Evolutionary conservation across 2,329 filamentous ascomycete genomes (phyloP).

Genomic region (Fusarium sp.): DNA sequence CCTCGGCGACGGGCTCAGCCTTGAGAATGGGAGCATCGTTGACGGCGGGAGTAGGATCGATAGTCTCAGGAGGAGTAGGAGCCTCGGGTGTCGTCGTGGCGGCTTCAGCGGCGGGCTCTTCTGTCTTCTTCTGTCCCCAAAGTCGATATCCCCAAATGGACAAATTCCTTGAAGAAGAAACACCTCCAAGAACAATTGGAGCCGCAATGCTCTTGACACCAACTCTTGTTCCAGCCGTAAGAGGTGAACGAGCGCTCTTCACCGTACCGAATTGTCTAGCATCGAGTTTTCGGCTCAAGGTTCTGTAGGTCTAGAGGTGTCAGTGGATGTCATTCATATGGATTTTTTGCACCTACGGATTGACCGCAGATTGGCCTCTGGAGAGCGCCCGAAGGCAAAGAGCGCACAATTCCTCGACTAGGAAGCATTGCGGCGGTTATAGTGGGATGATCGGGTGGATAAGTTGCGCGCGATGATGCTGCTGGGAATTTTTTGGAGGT

Average conservation of each 20-base stretch:
- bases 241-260: constrained; percentile 38
- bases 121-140: constrained; percentile 47
- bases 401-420: constrained; percentile 58
- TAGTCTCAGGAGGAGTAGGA: constrained; percentile 31
- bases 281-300: constrained; percentile 49
- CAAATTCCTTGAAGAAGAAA: constrained; percentile 48
- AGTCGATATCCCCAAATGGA: constrained; percentile 51
- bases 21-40: constrained; percentile 37
- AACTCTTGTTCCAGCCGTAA: constrained; percentile 42
- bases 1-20: constrained; percentile 32
- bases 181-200: constrained; percentile 49
- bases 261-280: constrained; percentile 54
- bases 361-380: constrained; percentile 49
- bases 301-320: constrained; percentile 42
- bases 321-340: constrained; percentile 3
- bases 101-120: constrained; percentile 37
- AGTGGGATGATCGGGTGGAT: constrained; percentile 28
- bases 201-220: constrained; percentile 39
- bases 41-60: constrained; percentile 17
- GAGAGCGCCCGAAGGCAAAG: constrained; percentile 51
- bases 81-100: constrained; percentile 33
- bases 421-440: constrained; percentile 57
- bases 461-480: constrained; percentile 31
- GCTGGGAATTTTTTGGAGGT: constrained; percentile 47
- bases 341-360: constrained; percentile 43